Evolutionary conservation across 768 basidiomycete genomes (phyloP).

Genomic region (Gymnopilus junonius): DNA sequence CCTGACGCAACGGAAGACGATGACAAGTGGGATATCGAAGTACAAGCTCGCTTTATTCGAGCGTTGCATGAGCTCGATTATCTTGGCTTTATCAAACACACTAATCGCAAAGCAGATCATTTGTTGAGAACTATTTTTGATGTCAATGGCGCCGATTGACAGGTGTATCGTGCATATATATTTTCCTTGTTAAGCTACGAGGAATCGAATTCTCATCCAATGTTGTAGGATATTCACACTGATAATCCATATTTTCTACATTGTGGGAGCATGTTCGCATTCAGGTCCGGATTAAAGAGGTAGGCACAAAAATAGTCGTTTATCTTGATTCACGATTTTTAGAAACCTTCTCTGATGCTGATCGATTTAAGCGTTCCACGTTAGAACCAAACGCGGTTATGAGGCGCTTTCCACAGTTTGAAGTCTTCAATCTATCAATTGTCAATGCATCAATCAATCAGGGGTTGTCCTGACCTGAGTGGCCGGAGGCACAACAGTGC

Average conservation of each 20-base stretch:
- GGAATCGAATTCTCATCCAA: not conserved
- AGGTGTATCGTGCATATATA: not conserved
- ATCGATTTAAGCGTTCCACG: not conserved
- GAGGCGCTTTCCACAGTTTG: not conserved
- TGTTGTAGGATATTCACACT: not conserved
- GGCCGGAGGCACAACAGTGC: too few relatives aligned
- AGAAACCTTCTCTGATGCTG: not conserved
- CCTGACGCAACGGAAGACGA: constrained; percentile 35
- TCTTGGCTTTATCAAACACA: constrained; percentile 80
- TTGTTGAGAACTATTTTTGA: constrained; percentile 73
- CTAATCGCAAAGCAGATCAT: constrained; percentile 78
- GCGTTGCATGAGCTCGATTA: constrained; percentile 84
- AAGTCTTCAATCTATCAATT: not conserved
- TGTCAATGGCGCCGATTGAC: constrained; percentile 33
- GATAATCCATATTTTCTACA: too few relatives aligned
- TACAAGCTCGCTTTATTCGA: constrained; percentile 80
- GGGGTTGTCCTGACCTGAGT: not conserved
- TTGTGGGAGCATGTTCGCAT: too few relatives aligned
- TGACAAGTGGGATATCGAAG: constrained; percentile 62
- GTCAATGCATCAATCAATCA: not conserved
- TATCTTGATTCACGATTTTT: not conserved
- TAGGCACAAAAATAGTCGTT: not conserved
- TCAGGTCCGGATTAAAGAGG: not conserved
- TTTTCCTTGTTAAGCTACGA: not conserved
- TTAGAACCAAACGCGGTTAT: not conserved